Percentiles rank a stretch among this genome's conserved stretches.
Evolutionary conservation across 345 rosid species (phyloP).

Genomic region (Gossypium longicalyx): DNA sequence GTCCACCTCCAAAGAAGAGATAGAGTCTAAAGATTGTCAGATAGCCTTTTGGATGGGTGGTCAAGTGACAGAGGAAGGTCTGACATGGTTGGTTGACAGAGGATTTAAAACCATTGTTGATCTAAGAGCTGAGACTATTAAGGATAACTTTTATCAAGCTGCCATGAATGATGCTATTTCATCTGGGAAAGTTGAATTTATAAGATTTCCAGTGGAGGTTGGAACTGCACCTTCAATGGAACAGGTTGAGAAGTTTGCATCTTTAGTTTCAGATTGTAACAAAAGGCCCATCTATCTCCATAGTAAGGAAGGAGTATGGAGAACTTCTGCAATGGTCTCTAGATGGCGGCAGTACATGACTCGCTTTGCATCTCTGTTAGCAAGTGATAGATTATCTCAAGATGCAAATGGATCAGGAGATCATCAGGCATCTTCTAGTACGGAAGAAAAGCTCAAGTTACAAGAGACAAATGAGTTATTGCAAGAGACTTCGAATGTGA

Average conservation of each 20-base stretch:
- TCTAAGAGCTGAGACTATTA: constrained; percentile 73
- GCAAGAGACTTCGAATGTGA: constrained; percentile 28
- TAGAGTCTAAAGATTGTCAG: constrained; percentile 42
- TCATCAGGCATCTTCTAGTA: constrained; percentile 16
- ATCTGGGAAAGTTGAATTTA: constrained; percentile 53
- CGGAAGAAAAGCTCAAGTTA: constrained; percentile 28
- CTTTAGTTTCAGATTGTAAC: constrained; percentile 61
- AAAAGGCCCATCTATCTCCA: constrained; percentile 85
- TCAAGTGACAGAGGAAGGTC: constrained; percentile 82
- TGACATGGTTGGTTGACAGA: constrained; percentile 70
- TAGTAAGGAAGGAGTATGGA: constrained; percentile 88
- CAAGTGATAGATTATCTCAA: constrained; percentile 16
- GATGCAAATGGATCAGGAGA: constrained; percentile 23
- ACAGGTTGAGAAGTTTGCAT: constrained; percentile 92
- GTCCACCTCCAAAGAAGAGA: constrained; percentile 54
- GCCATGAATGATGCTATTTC: constrained; percentile 58
- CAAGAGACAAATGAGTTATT: constrained; percentile 30
- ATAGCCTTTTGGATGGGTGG: constrained; percentile 93
- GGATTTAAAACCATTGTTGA: constrained; percentile 85
- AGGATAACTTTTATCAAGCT: constrained; percentile 72
- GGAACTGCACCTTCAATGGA: constrained; percentile 77
- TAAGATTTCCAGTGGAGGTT: constrained; percentile 76
- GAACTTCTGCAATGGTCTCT: constrained; percentile 87
- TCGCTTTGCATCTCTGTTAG: constrained; percentile 35
- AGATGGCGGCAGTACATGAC: constrained; percentile 92